Percentiles rank a stretch among this genome's conserved stretches.
phyloP scores from a whole-genome alignment of 2,329 filamentous ascomycete genomes.

The Trichoderma aggressivum region DNA sequence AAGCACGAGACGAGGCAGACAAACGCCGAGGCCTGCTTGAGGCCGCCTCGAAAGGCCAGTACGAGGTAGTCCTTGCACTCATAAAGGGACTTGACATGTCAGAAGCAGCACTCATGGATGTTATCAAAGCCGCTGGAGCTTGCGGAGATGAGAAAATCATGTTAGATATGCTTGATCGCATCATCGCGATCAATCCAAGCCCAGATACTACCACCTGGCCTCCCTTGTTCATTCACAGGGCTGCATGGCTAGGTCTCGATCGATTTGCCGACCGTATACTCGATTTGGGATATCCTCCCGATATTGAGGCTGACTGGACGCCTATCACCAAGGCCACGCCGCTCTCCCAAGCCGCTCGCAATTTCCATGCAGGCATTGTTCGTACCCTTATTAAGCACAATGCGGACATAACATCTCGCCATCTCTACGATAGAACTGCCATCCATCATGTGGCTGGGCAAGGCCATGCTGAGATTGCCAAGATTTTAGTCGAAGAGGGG shows the following conservation, averaged over 20 bases:
- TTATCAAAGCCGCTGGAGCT: constrained; percentile 12
- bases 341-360: constrained; percentile 16
- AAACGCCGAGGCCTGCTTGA: constrained; percentile 16
- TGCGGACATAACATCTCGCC: not conserved
- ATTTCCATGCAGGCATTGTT: constrained; percentile 11
- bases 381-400: constrained; percentile 14
- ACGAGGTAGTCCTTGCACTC: not conserved
- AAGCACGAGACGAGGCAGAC: constrained; percentile 14
- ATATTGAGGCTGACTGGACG: constrained; percentile 3
- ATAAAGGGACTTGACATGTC: not conserved
- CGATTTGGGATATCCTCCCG: constrained; percentile 3
- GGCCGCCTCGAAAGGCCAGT: constrained; percentile 16
- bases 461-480: constrained; percentile 15
- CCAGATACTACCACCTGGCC: constrained; percentile 10
- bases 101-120: constrained; percentile 6
- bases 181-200: not conserved
- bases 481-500: constrained; percentile 17
- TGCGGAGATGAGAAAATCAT: constrained; percentile 12
- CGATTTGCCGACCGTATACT: constrained; percentile 18
- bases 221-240: constrained; percentile 5
- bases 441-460: constrained; percentile 16
- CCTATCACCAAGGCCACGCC: constrained; percentile 4
- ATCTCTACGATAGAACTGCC: not conserved
- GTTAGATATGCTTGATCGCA: constrained; percentile 18
- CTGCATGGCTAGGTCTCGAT: constrained; percentile 17